phyloP scores from a whole-genome alignment of 805 yeast species.

The Candida ponderosae region DNA sequence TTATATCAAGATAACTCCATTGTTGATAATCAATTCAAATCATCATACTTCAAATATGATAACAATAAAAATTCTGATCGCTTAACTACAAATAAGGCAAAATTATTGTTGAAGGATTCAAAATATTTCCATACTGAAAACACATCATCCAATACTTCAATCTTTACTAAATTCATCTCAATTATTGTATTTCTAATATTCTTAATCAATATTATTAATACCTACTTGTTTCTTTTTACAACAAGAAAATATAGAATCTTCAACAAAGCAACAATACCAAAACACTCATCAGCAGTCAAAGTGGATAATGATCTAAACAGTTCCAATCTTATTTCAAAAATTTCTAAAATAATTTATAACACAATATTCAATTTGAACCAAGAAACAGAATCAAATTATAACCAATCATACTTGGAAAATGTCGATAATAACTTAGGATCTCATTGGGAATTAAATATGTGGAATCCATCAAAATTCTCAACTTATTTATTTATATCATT shows the following conservation, averaged over 20 bases:
- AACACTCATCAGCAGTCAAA: constrained; percentile 12
- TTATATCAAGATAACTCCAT: constrained; percentile 16
- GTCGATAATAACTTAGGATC: constrained; percentile 20
- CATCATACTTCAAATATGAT: constrained; percentile 7
- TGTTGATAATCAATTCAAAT: constrained; percentile 1
- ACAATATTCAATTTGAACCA: too few relatives aligned
- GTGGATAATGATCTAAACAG: constrained; percentile 2
- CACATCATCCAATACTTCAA: constrained; percentile 1
- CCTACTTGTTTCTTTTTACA: constrained; percentile 12
- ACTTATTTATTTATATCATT: constrained; percentile 43
- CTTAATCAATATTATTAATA: constrained; percentile 12
- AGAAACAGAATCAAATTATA: neutral
- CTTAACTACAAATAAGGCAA: neutral
- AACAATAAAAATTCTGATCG: neutral
- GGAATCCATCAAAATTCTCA: constrained; percentile 61
- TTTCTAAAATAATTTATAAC: too few relatives aligned
- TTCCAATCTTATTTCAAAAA: too few relatives aligned
- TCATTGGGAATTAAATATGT: constrained; percentile 51
- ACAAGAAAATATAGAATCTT: constrained; percentile 17
- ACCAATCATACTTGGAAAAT: constrained; percentile 5
- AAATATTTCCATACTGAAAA: constrained; percentile 10
- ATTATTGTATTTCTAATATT: constrained; percentile 9
- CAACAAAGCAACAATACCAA: constrained; percentile 13
- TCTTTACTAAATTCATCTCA: constrained; percentile 2
- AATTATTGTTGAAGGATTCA: constrained; percentile 9